Conservation (phyloP, 2,329 filamentous ascomycete species). For the Xylogone sp. region DNA sequence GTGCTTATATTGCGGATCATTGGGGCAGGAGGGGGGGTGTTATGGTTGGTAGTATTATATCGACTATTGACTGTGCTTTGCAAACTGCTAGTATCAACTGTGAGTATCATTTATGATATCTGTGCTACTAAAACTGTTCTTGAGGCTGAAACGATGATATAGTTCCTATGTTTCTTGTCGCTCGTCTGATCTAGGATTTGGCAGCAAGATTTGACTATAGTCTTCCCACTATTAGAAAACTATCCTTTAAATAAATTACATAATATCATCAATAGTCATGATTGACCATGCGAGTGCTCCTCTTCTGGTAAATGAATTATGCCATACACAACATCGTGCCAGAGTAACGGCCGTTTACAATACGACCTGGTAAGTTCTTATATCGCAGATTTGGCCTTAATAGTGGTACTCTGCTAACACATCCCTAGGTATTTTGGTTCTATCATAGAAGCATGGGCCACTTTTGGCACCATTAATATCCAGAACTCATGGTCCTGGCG, state of each 20-base stretch:
- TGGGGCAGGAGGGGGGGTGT: conserved; percentile 30
- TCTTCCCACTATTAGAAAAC: neutral
- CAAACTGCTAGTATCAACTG: conserved; percentile 25
- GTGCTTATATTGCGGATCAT: conserved; percentile 27
- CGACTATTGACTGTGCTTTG: conserved; percentile 28
- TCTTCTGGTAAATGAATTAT: conserved; percentile 59
- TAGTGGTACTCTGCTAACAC: conserved; percentile 37
- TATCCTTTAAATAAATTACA: neutral
- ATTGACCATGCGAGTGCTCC: conserved; percentile 35
- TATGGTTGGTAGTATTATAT: conserved; percentile 27
- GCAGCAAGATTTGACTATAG: too few species aligned
- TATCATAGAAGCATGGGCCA: conserved; percentile 37
- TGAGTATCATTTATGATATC: too few species aligned
- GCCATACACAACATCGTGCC: conserved; percentile 63
- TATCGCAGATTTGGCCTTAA: conserved; percentile 36
- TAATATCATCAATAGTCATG: conserved; percentile 23
- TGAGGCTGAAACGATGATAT: too few species aligned
- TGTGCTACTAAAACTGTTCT: too few species aligned
- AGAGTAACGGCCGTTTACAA: conserved; percentile 63
- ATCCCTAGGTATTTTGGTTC: conserved; percentile 28
- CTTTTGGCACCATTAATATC: conserved; percentile 31
- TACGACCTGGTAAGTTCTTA: conserved; percentile 29
- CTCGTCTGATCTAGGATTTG: conserved; percentile 28
- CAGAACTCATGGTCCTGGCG: conserved; percentile 18
- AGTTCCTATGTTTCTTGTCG: conserved; percentile 35